Percentiles rank a stretch among this genome's conserved stretches.
Conservation (phyloP, 2,329 filamentous ascomycete genomes). For the Aspergillus pseudonomiae region DNA sequence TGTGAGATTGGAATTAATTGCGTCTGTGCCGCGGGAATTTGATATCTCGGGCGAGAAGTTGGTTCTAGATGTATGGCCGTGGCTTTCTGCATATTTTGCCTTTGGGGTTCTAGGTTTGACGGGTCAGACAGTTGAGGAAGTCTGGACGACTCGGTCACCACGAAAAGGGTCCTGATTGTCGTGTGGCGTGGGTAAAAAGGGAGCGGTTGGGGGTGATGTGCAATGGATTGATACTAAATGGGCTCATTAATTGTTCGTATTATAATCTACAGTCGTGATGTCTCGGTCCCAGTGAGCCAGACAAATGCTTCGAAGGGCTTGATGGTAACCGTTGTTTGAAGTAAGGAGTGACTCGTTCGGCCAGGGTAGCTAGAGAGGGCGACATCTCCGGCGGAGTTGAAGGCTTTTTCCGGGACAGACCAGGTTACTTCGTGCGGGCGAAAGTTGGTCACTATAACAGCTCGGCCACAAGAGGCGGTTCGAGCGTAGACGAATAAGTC, state of each 20-base stretch:
- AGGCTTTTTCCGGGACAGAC: neutral
- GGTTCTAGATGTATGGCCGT: neutral
- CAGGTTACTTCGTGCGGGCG: conserved; percentile 3
- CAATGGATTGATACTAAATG: neutral
- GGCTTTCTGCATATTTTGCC: neutral
- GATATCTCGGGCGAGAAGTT: neutral
- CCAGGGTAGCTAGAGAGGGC: conserved; percentile 4
- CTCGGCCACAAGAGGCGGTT: neutral
- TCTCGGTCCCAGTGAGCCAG: conserved; percentile 3
- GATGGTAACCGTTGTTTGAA: neutral
- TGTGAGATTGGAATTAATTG: neutral
- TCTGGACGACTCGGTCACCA: neutral
- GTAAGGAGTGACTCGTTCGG: neutral
- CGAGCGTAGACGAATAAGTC: conserved; percentile 7
- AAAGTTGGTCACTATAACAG: conserved; percentile 7
- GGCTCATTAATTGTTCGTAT: neutral
- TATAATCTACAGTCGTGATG: neutral
- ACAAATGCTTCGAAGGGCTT: conserved; percentile 7
- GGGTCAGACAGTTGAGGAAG: neutral
- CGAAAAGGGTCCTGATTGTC: neutral
- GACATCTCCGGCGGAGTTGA: neutral
- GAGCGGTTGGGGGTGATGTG: neutral
- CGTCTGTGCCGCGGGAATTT: neutral
- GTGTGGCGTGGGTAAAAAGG: neutral
- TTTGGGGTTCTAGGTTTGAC: neutral